Base-by-base conservation (phyloP, 140 eudicot genomes). In the Oenanthe javanica region DNA sequence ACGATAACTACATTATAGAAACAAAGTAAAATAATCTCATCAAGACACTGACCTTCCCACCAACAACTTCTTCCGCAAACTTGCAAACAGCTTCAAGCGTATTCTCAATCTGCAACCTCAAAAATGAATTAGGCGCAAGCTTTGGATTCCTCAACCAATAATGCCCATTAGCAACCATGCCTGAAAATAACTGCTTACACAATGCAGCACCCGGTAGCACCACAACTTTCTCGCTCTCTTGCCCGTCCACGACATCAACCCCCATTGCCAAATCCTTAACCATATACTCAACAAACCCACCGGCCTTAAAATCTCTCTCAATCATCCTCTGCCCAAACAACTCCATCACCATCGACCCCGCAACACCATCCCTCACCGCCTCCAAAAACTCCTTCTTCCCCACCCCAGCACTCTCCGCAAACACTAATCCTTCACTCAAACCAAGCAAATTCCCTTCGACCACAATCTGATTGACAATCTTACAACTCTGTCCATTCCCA, bases 161-260 rank as follows among this genome's bases (percentile, higher is more conserved):
- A 85, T 94, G 98, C 67, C 98, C 98, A 86, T 94, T 94, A 43
- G 97, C 98, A 83, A 91, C 94, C 98, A 91, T 91, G n/a, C 86
- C 88, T 1, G 90, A 81, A 85, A 87, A 94, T 88, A 91, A 40
- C 78, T 94, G 92, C 86, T 94, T 94, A 6, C 75, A 78, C 88
- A 94, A 71, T 11, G 91, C 93, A 77, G 98, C 93, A 9, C 98
- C 96, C 2, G 98, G 96, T 89, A 94, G 72, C 57, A 84, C 93
- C 85, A 84, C 91, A 63, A 79, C 91, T 55, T 86, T 77, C 76
- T 50, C 88, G 45, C 88, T 89, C 9, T 48, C 82, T 1, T 78
- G 89, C 84, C 86, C 89, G 67, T 83, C 98, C 83, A 80, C 96
- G 79, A 86, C 91, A 87, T 93, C 89, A 75, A 89, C 90, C n/a